These are phyloP conservation scores for Conticribra weissflogii DNA, from an alignment of 108 stramenopile species.

Conservation along the genomic window DNA sequence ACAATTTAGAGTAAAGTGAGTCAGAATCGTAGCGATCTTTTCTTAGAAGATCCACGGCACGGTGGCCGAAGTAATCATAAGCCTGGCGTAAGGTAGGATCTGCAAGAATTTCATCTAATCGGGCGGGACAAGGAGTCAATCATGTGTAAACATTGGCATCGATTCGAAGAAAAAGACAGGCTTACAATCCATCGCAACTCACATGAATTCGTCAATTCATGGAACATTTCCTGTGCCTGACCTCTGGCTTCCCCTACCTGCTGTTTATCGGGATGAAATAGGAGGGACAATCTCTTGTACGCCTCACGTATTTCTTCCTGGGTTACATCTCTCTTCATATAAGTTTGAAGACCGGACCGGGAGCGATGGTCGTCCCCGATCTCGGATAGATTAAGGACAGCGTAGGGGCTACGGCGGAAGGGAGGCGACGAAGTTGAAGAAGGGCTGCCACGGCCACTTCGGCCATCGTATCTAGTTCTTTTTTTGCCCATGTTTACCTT, in stretches of 20 bases:
- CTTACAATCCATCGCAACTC: slow-evolving; percentile 7
- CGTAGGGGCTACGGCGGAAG: slow-evolving; percentile 33
- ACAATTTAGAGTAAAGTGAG: slow-evolving; percentile 33
- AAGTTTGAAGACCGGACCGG: too few species aligned
- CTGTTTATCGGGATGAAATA: slow-evolving; percentile 48
- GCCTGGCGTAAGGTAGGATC: slow-evolving; percentile 43
- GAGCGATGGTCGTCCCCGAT: background rate
- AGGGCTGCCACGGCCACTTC: too few species aligned
- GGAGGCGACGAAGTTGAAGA: too few species aligned
- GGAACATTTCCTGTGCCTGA: slow-evolving; percentile 40
- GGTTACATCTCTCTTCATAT: background rate
- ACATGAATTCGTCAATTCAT: slow-evolving; percentile 43
- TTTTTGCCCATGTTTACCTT: too few species aligned
- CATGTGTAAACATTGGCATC: background rate
- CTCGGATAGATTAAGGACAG: slow-evolving; percentile 27
- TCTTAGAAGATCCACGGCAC: slow-evolving; percentile 31
- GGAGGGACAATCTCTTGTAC: slow-evolving; percentile 40
- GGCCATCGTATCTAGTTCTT: too few species aligned
- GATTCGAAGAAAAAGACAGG: background rate
- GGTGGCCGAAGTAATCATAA: slow-evolving; percentile 47
- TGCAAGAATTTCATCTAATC: slow-evolving; percentile 33
- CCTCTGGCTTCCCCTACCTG: slow-evolving; percentile 24
- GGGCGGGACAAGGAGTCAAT: background rate
- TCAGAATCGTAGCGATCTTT: slow-evolving; percentile 19
- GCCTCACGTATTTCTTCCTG: slow-evolving; percentile 39